These are phyloP conservation scores for Puccinia sorghi DNA, from an alignment of 1,284 basidiomycete genomes.

Conservation along the genomic window DNA sequence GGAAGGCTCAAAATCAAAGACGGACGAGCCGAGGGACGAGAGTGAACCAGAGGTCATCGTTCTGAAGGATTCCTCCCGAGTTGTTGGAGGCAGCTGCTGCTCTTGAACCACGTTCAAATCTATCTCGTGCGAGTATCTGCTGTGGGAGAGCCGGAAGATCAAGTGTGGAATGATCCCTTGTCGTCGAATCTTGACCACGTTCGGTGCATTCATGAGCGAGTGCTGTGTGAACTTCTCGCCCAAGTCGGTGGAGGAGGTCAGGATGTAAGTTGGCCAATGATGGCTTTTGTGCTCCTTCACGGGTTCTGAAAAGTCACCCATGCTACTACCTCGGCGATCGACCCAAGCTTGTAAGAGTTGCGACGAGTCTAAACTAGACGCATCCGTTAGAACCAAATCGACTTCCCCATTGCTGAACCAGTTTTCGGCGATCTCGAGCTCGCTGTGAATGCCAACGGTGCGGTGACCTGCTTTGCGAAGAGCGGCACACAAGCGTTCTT, in stretches of 20 bases:
- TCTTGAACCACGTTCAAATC: neutral
- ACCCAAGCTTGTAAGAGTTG: neutral
- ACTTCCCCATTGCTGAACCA: constrained; percentile 18
- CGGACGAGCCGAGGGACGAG: constrained; percentile 1
- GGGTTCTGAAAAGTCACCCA: neutral
- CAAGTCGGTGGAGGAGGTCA: constrained; percentile 22
- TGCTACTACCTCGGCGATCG: neutral
- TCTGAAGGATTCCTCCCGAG: neutral
- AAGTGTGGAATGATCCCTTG: constrained; percentile 48
- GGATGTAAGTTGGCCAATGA: constrained; percentile 17
- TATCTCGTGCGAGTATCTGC: constrained; percentile 42
- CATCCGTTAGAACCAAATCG: constrained; percentile 37
- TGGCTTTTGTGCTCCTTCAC: neutral
- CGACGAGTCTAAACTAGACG: constrained; percentile 5
- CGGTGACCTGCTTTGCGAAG: constrained; percentile 32
- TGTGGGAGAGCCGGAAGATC: constrained; percentile 22
- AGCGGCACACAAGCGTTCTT: constrained; percentile 2
- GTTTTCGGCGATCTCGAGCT: constrained; percentile 3
- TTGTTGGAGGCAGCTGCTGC: neutral
- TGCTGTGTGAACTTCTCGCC: constrained; percentile 2
- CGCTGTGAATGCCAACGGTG: constrained; percentile 20
- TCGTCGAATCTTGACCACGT: constrained; percentile 28
- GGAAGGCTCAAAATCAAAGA: neutral
- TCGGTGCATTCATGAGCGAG: neutral
- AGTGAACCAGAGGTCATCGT: constrained; percentile 2